Percentiles rank a stretch among this genome's conserved stretches.
Conservation (phyloP, 352 stramenopile genomes). For the Globisporangium spinosum region DNA sequence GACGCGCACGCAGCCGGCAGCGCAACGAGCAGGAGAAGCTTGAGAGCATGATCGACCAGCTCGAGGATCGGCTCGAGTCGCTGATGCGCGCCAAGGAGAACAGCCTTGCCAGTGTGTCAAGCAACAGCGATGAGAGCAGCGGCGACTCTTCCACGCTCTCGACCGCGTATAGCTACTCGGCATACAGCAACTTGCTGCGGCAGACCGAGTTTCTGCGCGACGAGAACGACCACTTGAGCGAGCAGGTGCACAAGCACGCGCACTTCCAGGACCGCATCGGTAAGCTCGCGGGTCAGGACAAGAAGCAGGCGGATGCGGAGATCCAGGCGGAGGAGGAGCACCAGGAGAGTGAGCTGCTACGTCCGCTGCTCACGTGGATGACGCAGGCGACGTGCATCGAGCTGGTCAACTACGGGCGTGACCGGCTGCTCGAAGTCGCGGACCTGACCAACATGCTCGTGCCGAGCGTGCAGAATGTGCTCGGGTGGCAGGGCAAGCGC, state of each 20-base stretch:
- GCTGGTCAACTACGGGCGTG: conserved; percentile 21
- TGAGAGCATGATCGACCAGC: conserved; percentile 26
- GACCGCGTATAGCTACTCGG: conserved; percentile 16
- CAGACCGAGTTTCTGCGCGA: conserved; percentile 23
- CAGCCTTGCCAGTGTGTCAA: background rate
- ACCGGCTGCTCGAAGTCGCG: conserved; percentile 27
- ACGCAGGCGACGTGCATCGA: background rate
- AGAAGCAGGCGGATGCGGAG: conserved; percentile 11
- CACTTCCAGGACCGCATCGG: conserved; percentile 19
- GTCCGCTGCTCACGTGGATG: conserved; percentile 24
- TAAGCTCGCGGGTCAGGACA: conserved; percentile 13
- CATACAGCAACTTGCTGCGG: conserved; percentile 21
- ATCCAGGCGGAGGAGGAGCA: conserved; percentile 8
- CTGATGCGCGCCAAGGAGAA: conserved; percentile 16
- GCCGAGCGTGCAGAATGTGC: conserved; percentile 21
- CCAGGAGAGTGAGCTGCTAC: conserved; percentile 12
- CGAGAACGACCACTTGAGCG: conserved; percentile 21
- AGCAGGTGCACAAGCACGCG: conserved; percentile 20
- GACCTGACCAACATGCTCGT: conserved; percentile 20
- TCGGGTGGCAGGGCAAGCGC: conserved; percentile 44
- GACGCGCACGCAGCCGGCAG: conserved; percentile 30
- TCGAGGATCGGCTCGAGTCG: conserved; percentile 26
- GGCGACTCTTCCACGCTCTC: background rate
- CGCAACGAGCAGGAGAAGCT: conserved; percentile 24
- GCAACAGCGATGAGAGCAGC: background rate